Evolutionary conservation across 2,329 filamentous ascomycete species (phyloP), one percentile per base, ranked within the genome.

Genomic region (Fusarium torulosum): DNA sequence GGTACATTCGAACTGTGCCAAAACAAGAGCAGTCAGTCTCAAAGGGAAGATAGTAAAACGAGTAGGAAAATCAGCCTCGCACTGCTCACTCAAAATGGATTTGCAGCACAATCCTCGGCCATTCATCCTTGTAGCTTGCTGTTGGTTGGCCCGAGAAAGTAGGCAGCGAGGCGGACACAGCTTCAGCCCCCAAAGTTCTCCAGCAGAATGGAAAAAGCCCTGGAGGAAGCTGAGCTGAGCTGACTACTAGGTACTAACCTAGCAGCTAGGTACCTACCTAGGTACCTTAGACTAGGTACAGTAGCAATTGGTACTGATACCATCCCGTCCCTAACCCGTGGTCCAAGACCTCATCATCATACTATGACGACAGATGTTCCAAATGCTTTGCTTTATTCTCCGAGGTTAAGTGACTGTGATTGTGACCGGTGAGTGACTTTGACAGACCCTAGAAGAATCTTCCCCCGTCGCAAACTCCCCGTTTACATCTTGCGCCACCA

Each of bases 91-190:
- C 59, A 57, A 54, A 67, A 56, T 55, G 59, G 66, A 68, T 67
- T 49, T 33, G 57, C n/a, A n/a, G n/a, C n/a, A n/a, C n/a, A n/a
- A n/a, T 50, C n/a, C 25, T 38, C 25, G 40, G 21, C 17, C 29
- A 53, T 63, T 47, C 40, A 67, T 46, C 63, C 63, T 57, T 66
- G 63, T 46, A 52, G 14, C 41, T 52, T 42, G 27, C 57, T 67
- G 63, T 46, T 57, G 14, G 45, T 52, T 46, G 33, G 51, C 42
- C 53, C 33, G 44, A 59, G 21, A 37, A 29, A 29, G 74, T 68
- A 74, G 72, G 72, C 67, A 74, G 64, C 72, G 57, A 74, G 72
- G 72, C 72, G 63, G 72, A 74, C 70, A 63, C 43, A 63, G 59
- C 43, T 59, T 47, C 46, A 41, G 41, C 57, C 57, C 50, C 64